Percentiles rank a stretch among this genome's conserved stretches.
These are phyloP conservation scores for Chlamydomonas sphaeroides DNA, from an alignment of 139 green algal species.

Conservation along the genomic window DNA sequence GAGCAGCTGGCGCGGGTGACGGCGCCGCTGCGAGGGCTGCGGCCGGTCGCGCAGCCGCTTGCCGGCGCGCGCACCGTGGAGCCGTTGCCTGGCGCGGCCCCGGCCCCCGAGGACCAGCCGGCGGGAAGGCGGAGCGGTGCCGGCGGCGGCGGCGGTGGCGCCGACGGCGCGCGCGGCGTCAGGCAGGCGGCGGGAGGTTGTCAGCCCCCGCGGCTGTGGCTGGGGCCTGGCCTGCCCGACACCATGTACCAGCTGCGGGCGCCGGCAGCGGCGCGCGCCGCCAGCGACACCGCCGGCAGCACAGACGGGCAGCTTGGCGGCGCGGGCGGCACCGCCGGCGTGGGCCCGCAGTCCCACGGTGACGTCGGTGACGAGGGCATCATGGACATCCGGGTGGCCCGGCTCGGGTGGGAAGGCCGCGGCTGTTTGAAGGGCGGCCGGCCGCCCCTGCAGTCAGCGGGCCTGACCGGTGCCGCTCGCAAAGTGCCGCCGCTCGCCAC, in stretches of 20 bases:
- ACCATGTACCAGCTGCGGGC: slow-evolving; percentile 19
- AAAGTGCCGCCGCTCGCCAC: no score
- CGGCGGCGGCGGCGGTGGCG: background rate
- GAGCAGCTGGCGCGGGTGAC: background rate
- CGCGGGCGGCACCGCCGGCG: background rate
- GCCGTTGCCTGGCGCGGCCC: no score
- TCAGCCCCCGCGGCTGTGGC: no score
- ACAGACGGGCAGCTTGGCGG: no score
- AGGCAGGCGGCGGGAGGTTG: no score
- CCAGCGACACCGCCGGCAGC: background rate
- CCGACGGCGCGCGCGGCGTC: background rate
- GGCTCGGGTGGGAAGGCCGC: no score
- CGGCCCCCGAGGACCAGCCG: no score
- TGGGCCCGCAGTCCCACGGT: background rate
- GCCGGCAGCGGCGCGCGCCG: background rate
- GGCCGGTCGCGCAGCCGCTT: background rate
- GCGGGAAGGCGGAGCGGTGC: background rate
- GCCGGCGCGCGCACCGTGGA: background rate
- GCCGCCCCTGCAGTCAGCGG: no score
- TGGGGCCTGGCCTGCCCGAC: slow-evolving; percentile 17
- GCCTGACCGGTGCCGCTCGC: no score
- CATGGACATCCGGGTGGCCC: background rate
- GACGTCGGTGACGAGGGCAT: background rate
- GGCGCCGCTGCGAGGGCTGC: background rate
- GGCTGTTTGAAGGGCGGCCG: no score